A percentile compares a stretch with the other conserved stretches of the same genome.
Evolutionary conservation across 352 stramenopile genomes (phyloP).

Genomic region (Globisporangium mamillatum): DNA sequence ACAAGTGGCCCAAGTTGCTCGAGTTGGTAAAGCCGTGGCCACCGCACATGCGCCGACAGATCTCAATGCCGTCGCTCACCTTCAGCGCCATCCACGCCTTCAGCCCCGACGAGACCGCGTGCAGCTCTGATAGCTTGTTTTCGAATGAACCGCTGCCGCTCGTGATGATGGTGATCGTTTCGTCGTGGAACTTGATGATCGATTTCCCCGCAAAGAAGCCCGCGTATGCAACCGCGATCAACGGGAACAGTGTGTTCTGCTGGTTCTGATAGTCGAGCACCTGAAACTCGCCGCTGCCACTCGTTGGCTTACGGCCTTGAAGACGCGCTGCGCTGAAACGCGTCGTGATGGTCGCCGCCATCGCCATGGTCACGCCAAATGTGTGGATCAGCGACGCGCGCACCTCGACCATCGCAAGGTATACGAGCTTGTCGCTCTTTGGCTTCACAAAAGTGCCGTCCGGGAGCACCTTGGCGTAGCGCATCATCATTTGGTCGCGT

Average conservation of each 20-base stretch:
- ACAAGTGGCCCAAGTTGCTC: conserved; percentile 26
- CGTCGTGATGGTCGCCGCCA: conserved; percentile 24
- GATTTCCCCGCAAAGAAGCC: conserved; percentile 25
- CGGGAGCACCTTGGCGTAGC: conserved; percentile 41
- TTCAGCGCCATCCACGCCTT: conserved; percentile 40
- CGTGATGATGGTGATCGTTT: conserved; percentile 22
- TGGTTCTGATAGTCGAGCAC: conserved; percentile 44
- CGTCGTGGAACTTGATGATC: conserved; percentile 25
- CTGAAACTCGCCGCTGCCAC: conserved; percentile 29
- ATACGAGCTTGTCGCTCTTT: conserved; percentile 58
- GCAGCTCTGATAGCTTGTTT: conserved; percentile 28
- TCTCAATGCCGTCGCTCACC: conserved; percentile 36
- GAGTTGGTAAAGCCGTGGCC: conserved; percentile 20
- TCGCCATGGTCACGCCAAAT: conserved; percentile 9
- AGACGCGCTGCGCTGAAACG: conserved; percentile 31
- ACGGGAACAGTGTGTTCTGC: conserved; percentile 35
- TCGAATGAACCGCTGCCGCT: conserved; percentile 20
- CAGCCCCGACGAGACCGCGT: conserved; percentile 37
- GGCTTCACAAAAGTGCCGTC: conserved; percentile 67
- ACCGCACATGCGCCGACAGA: conserved; percentile 26
- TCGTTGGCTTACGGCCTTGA: conserved; percentile 19
- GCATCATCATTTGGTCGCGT: conserved; percentile 57
- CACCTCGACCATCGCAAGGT: conserved; percentile 38
- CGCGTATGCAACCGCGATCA: conserved; percentile 44
- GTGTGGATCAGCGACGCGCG: conserved; percentile 12